Evolutionary conservation across 1,284 basidiomycete species (phyloP), one percentile per base, ranked within the genome.

Genomic region (Rhodotorula sp.): DNA sequence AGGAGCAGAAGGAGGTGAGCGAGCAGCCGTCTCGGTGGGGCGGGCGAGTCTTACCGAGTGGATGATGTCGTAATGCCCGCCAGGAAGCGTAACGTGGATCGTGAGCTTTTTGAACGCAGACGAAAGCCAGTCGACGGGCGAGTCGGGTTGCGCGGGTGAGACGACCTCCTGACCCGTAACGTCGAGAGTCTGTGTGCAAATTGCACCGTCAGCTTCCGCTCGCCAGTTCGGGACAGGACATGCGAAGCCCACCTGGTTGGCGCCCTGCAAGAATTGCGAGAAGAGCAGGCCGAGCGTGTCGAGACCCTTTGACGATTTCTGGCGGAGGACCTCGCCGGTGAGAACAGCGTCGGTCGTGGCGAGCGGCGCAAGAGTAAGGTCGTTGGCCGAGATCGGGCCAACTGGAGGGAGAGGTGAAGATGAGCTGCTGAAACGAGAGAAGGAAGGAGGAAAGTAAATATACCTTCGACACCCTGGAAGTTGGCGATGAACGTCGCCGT

Each of bases 91-190:
- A 34, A 90, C 88, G 26, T 85, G 73, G 26, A 91, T 82, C 9
- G 83, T 83, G 40, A 91, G 80, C 5, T 87, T 86, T 79, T 86
- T 84, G 82, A 91, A 90, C 2, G 89, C 89, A 16, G 84, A 82
- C 55, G 84, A 87, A 59, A 91, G 80, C 89, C 89, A 91, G 10
- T 80, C 80, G 30, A 90, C 86, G 1, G 89, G 87, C 64, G 75
- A 76, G 65, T 78, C 75, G 31, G 76, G 77, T 63, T 78, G 78
- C 59, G 75, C 75, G 20, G 74, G 75, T 7, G 79, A 77, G 68
- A 87, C 84, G 11, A 90, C 88, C 31, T 85, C 85, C 55, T 86
- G 81, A 62, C 89, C 89, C 51, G 82, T 81, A 47, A 87, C 85
- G 34, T 81, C 80, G 44, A 91, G 81, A 2, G 86, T 88, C 72